A percentile compares a stretch with the other conserved stretches of the same genome.
These are phyloP conservation scores for Fusarium dimerum DNA, from an alignment of 2,329 filamentous ascomycete species.

Conservation along the genomic window DNA sequence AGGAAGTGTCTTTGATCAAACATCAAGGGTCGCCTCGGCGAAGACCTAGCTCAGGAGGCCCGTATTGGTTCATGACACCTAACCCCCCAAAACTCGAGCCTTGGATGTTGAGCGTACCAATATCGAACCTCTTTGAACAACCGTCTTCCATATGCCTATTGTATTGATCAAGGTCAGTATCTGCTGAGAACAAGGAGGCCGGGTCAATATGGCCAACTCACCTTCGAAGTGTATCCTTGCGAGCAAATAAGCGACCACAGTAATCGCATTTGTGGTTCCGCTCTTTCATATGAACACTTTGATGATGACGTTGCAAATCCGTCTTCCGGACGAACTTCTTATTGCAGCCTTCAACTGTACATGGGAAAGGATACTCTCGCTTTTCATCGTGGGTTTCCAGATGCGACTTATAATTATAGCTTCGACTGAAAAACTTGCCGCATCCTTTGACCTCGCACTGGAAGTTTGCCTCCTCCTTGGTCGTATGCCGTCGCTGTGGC, in stretches of 20 bases:
- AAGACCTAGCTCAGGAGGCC: constrained; percentile 15
- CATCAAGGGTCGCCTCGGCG: constrained; percentile 10
- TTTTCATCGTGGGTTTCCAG: constrained; percentile 80
- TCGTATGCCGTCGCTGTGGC: constrained; percentile 55
- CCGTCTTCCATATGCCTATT: constrained; percentile 75
- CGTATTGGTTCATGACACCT: constrained; percentile 18
- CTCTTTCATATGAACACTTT: constrained; percentile 73
- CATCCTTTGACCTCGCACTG: constrained; percentile 70
- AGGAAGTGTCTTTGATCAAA: not conserved
- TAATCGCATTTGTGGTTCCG: constrained; percentile 70
- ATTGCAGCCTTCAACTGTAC: constrained; percentile 63
- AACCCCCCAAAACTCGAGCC: constrained; percentile 29
- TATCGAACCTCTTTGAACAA: constrained; percentile 67
- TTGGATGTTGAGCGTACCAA: constrained; percentile 52
- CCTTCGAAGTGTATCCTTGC: constrained; percentile 83
- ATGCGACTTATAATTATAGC: constrained; percentile 86
- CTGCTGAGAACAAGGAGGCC: not conserved
- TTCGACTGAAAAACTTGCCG: constrained; percentile 76
- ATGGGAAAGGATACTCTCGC: constrained; percentile 70
- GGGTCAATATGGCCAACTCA: constrained; percentile 39
- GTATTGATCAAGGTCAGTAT: constrained; percentile 3
- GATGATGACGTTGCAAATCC: constrained; percentile 66
- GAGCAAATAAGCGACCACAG: constrained; percentile 71
- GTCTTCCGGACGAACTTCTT: constrained; percentile 83
- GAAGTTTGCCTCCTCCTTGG: constrained; percentile 70